A percentile compares a stretch with the other conserved stretches of the same genome.
These are phyloP conservation scores for Pythium sp. DNA, from an alignment of 352 stramenopile genomes.

Conservation along the genomic window DNA sequence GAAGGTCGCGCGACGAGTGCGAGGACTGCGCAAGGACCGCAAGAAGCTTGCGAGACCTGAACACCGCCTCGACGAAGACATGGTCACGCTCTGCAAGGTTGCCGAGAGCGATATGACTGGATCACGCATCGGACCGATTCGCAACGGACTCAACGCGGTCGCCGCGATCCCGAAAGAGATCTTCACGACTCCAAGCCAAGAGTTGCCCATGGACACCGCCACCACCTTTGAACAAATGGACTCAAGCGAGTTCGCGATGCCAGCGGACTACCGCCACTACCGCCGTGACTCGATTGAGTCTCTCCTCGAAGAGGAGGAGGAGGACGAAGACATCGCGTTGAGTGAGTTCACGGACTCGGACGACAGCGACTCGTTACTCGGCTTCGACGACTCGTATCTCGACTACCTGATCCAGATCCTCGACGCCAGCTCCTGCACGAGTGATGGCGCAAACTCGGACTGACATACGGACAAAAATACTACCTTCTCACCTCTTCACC, in stretches of 20 bases:
- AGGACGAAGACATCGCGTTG: neutral
- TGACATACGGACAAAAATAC: neutral
- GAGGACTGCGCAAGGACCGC: constrained; percentile 50
- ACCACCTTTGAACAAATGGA: neutral
- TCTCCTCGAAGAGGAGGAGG: constrained; percentile 18
- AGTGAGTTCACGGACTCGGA: constrained; percentile 18
- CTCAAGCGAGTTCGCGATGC: neutral
- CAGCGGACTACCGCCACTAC: constrained; percentile 10
- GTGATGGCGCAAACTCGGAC: constrained; percentile 8
- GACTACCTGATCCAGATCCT: constrained; percentile 18
- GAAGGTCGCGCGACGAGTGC: constrained; percentile 60
- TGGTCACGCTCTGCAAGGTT: constrained; percentile 15
- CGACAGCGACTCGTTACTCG: constrained; percentile 17
- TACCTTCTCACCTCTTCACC: neutral
- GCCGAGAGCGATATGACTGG: constrained; percentile 21
- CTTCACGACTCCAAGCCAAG: constrained; percentile 4
- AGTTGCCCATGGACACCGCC: neutral
- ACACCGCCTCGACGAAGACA: constrained; percentile 53
- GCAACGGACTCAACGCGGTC: constrained; percentile 17
- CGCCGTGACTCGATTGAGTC: constrained; percentile 18
- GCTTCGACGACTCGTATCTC: constrained; percentile 13
- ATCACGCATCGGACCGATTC: constrained; percentile 12
- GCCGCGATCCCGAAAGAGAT: constrained; percentile 14
- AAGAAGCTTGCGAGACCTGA: constrained; percentile 54
- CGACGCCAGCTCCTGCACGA: constrained; percentile 10